Evolutionary conservation across 2,329 filamentous ascomycete species (phyloP), one percentile per base, ranked within the genome.

Genomic region (Fonsecaea pugnacius): DNA sequence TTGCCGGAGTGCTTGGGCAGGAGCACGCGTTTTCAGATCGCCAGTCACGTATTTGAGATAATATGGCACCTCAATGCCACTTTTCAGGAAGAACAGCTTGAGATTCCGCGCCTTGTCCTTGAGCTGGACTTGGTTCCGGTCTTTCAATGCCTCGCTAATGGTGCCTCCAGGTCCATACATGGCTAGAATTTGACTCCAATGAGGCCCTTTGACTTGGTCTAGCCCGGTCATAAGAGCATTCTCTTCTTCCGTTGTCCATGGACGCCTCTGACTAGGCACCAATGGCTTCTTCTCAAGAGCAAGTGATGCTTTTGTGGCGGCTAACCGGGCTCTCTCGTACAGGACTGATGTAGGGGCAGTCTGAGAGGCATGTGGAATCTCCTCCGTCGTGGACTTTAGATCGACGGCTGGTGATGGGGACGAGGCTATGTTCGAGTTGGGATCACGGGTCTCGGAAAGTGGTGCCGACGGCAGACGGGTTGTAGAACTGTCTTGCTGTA

Each of bases 161-260:
- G 89, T 90, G 4, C 92, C 92, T 48, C 89, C 90, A 0, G 87
- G 84, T 0, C 92, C 92, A 74, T 94, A 96, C 48, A 96, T 84
- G 1, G 89, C 89, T 12, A 96, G 81, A 53, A 96, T 96, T 74
- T 96, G 92, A 70, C 91, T 94, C 92, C 92, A 96, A 72, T 96
- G 92, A 18, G 92, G 92, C 0, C 92, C 92, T 74, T 93, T 92
- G 53, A 96, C 92, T 74, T 90, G 87, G 73, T 96, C 92, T 3
- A 96, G 85, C 0, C 92, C 92, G 55, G 90, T 87, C 89, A 96
- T 94, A 18, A 96, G 82, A 0, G 92, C 92, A 75, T 92, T 92
- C 74, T 96, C 92, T 77, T 96, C 92, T 68, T 95, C 91, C 3
- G 90, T 88, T 0, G 89, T 91, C 92, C 92, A 96, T 0, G 92